Base-by-base conservation (phyloP, 1,284 basidiomycete species). In the Ceratobasidium sp. region DNA sequence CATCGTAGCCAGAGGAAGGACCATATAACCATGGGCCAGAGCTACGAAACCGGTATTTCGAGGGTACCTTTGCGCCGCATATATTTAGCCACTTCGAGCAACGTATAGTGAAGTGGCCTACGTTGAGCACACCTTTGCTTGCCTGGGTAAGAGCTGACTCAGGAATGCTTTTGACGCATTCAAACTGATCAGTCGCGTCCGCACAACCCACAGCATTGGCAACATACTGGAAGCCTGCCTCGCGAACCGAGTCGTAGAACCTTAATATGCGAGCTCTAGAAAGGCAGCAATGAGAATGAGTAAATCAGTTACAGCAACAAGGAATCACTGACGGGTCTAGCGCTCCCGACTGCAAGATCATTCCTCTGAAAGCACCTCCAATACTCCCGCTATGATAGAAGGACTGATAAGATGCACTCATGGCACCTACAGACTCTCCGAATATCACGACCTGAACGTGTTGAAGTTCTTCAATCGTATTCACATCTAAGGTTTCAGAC, bases 381-480 rank as follows among this genome's bases (percentile, higher is more conserved):
- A 40, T 47, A 12, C 54, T 53, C 12, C 70, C 71, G 0, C 52
- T 53, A 68, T 75, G 68, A 65, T 71, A 43, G 53, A 71, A 69
- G 49, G 72, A 58, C 56, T 74, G 72, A 5, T 65, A 40, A 15
- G 68, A 38, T 52, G 75, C 72, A 55, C 70, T 68, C 58, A 72
- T 69, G 10, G 69, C 49, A 2, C 77, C 77, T 17, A 76, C 77
- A n/a, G 72, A 74, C 68, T 77, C 75, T 17, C 77, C 77, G 65
- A 42, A 31, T 13, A 70, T 67, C n/a, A 58, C 69, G 27, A 72
- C 71, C 62, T 65, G 54, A 8, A 50, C 49, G 12, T 54, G 38
- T 45, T 5, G 43, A 45, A 42, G 54, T 10, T 50, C 12, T n/a
- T n/a, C n/a, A n/a, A n/a, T n/a, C n/a, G n/a, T n/a, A n/a, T n/a